phyloP scores from a whole-genome alignment of 2,329 filamentous ascomycete genomes.

The Phaeophleospora eucalypticola region DNA sequence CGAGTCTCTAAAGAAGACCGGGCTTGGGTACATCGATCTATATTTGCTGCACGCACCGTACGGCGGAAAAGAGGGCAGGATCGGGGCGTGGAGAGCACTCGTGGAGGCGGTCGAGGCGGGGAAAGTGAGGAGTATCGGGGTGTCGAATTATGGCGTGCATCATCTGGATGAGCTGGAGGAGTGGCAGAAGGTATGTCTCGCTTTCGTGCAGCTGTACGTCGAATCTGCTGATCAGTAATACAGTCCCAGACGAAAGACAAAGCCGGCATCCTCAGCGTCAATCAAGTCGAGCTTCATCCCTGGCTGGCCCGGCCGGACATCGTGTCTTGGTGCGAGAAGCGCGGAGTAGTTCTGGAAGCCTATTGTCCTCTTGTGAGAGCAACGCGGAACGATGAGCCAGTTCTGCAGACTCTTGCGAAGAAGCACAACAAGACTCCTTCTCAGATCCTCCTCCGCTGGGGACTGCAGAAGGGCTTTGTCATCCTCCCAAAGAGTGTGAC shows the following conservation, averaged over 20 bases:
- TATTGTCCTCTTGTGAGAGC: constrained; percentile 43
- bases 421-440: constrained; percentile 57
- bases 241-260: constrained; percentile 46
- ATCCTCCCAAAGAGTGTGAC: constrained; percentile 61
- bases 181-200: constrained; percentile 43
- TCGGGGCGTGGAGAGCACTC: constrained; percentile 53
- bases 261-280: constrained; percentile 71
- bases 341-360: constrained; percentile 46
- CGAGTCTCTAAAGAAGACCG: constrained; percentile 58
- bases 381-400: constrained; percentile 49
- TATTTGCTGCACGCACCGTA: constrained; percentile 53
- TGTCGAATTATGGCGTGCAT: constrained; percentile 54
- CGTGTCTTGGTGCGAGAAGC: constrained; percentile 66
- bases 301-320: constrained; percentile 81
- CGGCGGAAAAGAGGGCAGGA: constrained; percentile 46
- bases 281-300: constrained; percentile 86
- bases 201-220: not conserved
- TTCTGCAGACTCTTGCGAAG: constrained; percentile 48
- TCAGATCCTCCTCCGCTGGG: constrained; percentile 60
- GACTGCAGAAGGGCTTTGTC: constrained; percentile 58
- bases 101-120: constrained; percentile 51
- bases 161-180: constrained; percentile 52
- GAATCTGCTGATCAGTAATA: not conserved
- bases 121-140: constrained; percentile 51
- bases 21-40: constrained; percentile 43